Conservation (phyloP, 1,139 yeast genomes). For the Kurtzmaniella quercitrusa region DNA sequence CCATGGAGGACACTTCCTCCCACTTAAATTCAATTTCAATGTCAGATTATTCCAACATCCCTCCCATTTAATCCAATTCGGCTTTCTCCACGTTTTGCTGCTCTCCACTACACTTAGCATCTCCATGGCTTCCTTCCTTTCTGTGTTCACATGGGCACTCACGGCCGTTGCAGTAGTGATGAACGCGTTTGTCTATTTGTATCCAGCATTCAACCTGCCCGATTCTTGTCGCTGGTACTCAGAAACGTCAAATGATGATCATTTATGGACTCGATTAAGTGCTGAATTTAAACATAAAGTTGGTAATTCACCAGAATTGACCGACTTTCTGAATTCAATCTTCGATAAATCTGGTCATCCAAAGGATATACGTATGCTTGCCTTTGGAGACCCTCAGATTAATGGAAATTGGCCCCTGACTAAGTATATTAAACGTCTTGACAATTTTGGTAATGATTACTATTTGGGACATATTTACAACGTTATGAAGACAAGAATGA, state of each 20-base stretch:
- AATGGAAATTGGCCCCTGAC: conserved; percentile 78
- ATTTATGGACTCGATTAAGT: conserved; percentile 27
- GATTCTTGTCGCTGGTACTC: conserved; percentile 55
- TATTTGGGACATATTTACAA: conserved; percentile 79
- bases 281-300: conserved; percentile 5
- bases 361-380: conserved; percentile 58
- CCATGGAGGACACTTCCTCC: too few species aligned
- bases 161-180: conserved; percentile 39
- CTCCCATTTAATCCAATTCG: not conserved
- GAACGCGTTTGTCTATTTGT: conserved; percentile 64
- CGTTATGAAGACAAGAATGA: conserved; percentile 55
- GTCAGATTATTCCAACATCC: not conserved
- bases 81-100: not conserved
- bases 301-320: not conserved
- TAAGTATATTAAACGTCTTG: conserved; percentile 70
- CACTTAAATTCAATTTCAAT: not conserved
- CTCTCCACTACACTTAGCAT: not conserved
- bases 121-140: conserved; percentile 4
- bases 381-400: conserved; percentile 96
- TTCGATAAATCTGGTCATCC: conserved; percentile 13
- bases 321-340: conserved; percentile 2
- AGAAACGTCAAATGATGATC: not conserved
- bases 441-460: conserved; percentile 83
- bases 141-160: conserved; percentile 17
- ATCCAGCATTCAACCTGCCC: conserved; percentile 56